Conservation (phyloP, 768 basidiomycete genomes). For the Rhodocollybia butyracea region DNA sequence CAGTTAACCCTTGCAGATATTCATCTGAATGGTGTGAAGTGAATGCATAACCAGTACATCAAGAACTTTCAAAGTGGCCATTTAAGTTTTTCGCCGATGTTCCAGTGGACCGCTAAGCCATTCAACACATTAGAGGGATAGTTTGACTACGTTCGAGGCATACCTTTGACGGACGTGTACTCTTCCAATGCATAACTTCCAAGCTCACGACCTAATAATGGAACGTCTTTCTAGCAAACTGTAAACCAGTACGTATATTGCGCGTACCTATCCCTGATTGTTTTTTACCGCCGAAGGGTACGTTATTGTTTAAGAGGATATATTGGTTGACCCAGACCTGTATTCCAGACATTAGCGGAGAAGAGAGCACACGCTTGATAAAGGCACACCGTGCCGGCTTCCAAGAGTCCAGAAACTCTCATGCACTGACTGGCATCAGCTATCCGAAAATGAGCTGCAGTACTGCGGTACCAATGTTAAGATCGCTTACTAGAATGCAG, state of each 20-base stretch:
- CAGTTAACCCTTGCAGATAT: too few relatives aligned
- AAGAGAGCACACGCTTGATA: background rate
- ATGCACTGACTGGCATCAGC: conserved; percentile 87
- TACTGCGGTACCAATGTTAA: too few relatives aligned
- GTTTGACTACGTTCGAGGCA: background rate
- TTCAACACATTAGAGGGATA: conserved; percentile 42
- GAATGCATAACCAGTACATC: too few relatives aligned
- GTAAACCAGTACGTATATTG: too few relatives aligned
- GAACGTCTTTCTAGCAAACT: too few relatives aligned
- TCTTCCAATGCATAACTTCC: conserved; percentile 83
- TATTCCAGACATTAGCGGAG: too few relatives aligned
- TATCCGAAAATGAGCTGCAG: too few relatives aligned
- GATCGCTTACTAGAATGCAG: conserved; percentile 72
- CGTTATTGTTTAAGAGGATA: conserved; percentile 77
- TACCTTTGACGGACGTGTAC: conserved; percentile 53
- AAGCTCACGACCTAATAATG: conserved; percentile 89
- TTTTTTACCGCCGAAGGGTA: conserved; percentile 96
- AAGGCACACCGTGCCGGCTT: conserved; percentile 78
- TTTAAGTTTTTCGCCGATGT: conserved; percentile 71
- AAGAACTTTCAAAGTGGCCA: conserved; percentile 83
- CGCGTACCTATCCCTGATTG: conserved; percentile 79
- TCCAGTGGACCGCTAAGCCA: conserved; percentile 86
- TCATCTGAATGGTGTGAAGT: too few relatives aligned
- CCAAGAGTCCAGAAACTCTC: conserved; percentile 79
- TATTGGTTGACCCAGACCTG: conserved; percentile 95